Base-by-base conservation (phyloP, 495 filamentous ascomycete species). In the Hypoxylon crocopeplum region DNA sequence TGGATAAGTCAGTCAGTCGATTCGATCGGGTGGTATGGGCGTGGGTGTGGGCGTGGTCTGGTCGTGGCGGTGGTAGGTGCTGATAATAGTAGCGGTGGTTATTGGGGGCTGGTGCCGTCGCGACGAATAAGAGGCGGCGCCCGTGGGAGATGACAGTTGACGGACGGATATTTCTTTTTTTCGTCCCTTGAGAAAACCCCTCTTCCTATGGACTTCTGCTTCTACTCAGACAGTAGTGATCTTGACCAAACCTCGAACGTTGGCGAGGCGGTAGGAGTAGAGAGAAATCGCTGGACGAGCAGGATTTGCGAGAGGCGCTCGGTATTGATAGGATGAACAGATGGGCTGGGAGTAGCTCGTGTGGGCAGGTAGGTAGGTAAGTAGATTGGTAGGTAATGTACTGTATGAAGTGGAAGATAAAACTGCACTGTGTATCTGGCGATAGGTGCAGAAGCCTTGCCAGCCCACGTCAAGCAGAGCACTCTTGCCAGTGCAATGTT, bases 1-100 rank as follows among this genome's bases (percentile, higher is more conserved):
- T 66, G 61, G 48, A 16, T 33, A 11, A 13, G 30, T 30, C 8
- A 36, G 49, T 53, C 5, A 50, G 58, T 62, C 58, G 66, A 64
- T 56, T 64, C 39, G 37, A 52, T 68, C 56, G 65, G 55, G 49
- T 66, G 65, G 60, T 64, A 66, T 64, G 68, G 62, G 56, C 56
- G 45, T 40, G 58, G 37, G 48, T 12, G 24, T 27, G 24, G 37
- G 34, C 20, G 49, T 64, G 62, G 50, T 48, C 51, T 56, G 46
- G 50, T 66, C 51, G 56, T 66, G 56, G 56, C 56, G 56, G 50
- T 61, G 56, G 55, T 64, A 55, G 55, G 54, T 56, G 56, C 50
- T 38, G 29, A 33, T 56, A 37, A 52, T 66, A 61, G 21, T 52
- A 49, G 42, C 40, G 27, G 49, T 50, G 33, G 38, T 59, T 59